phyloP scores from a whole-genome alignment of 495 filamentous ascomycete genomes.

The Chaetomium cochliodes region DNA sequence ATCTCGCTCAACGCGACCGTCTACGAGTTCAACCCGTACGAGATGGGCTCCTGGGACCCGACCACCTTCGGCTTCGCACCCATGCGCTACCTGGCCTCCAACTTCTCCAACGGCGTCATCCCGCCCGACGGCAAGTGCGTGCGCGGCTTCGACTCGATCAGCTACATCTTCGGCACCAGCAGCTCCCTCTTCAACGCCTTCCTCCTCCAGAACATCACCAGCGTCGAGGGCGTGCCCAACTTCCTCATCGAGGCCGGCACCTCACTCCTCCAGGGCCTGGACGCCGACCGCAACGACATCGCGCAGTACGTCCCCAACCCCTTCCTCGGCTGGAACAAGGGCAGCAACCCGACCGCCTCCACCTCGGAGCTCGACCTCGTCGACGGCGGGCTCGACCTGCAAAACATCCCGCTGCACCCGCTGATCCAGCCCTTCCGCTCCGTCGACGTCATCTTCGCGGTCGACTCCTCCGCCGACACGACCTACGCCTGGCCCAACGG shows the following conservation, averaged over 20 bases:
- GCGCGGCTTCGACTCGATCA: slow-evolving; percentile 78
- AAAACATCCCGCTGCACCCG: slow-evolving; percentile 86
- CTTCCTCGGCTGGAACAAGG: slow-evolving; percentile 68
- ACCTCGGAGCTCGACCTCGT: slow-evolving; percentile 67
- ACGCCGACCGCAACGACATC: slow-evolving; percentile 66
- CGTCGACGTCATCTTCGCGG: slow-evolving; percentile 89
- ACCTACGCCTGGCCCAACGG: slow-evolving; percentile 79
- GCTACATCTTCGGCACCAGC: slow-evolving; percentile 88
- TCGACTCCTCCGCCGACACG: slow-evolving; percentile 85
- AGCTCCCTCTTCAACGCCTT: slow-evolving; percentile 82
- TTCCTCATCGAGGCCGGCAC: slow-evolving; percentile 53
- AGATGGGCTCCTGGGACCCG: slow-evolving; percentile 82
- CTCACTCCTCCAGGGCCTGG: slow-evolving; percentile 55
- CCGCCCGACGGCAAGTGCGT: slow-evolving; percentile 63
- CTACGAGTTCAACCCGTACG: slow-evolving; percentile 84
- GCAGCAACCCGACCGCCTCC: slow-evolving; percentile 58
- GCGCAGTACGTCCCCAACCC: slow-evolving; percentile 83
- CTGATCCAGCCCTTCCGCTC: slow-evolving; percentile 74
- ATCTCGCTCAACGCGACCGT: slow-evolving; percentile 77
- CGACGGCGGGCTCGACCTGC: slow-evolving; percentile 81
- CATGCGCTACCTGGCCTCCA: slow-evolving; percentile 71
- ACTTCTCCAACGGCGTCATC: slow-evolving; percentile 67
- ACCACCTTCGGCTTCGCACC: slow-evolving; percentile 77
- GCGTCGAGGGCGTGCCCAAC: slow-evolving; percentile 50
- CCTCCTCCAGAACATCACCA: slow-evolving; percentile 57